Evolutionary conservation across 768 basidiomycete genomes (phyloP), one percentile per base, ranked within the genome.

Genomic region (Fibroporia radiculosa): DNA sequence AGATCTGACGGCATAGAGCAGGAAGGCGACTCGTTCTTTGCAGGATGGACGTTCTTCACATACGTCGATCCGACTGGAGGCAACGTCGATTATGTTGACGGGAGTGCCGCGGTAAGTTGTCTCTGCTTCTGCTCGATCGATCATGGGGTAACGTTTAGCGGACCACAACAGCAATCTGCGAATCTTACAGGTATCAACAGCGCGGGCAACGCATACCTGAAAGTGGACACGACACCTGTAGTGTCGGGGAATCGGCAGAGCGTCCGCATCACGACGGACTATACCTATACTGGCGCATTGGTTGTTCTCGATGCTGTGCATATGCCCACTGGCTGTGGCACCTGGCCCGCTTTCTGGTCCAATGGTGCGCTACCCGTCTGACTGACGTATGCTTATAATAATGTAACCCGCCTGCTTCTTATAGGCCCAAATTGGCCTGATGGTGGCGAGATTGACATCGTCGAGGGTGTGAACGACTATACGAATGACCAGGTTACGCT

Each of bases 291-390:
- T 26, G 77, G 78, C 6, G 82, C 74, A 28, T 69, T 96, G 27
- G 70, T 92, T 49, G 69, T 93, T 36, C 73, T 93, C 72, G 90
- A 93, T 63, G 76, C 88, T 20, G 71, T 80, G 20, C 91, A 95
- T 60, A 90, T 93, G 83, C 91, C 91, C 6, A 80, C 81, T 0
- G 92, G 91, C 12, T 93, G 91, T 62, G 91, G 82, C 28, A 82
- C 81, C 20, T 92, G 89, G 90, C 88, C 87, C 31, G 65, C 65
- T 10, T 66, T 66, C 51, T 66, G 65, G 65, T 62, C 57, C 22
- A 60, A 64, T 47, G 71, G 68, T 68, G 47, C 31, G 53, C 47
- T 50, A 11, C 13, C 10, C 5, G 18, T 33, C 14, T 2, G 22
- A 28, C 8, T 8, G 6, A 23, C 6, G 13, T 4, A 3, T 25